Percentiles rank a stretch among this genome's conserved stretches.
phyloP scores from a whole-genome alignment of 345 rosid genomes.

The Boechera retrofracta region DNA sequence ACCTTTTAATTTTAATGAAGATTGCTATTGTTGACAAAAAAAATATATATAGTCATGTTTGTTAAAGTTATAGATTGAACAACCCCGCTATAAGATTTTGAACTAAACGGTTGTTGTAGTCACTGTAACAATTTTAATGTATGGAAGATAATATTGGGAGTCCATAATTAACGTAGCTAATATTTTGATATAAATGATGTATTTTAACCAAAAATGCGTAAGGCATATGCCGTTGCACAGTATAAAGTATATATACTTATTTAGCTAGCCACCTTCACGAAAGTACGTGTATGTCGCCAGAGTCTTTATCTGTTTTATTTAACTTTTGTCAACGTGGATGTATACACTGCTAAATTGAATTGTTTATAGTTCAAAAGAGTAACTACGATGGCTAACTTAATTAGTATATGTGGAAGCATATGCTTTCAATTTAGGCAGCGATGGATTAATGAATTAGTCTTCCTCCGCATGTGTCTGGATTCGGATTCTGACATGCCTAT shows the following conservation, averaged over 20 bases:
- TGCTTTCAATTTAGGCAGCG: conserved; percentile 37
- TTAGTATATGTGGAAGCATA: conserved; percentile 46
- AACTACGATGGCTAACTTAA: conserved; percentile 30
- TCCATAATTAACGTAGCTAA: background rate
- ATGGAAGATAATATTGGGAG: background rate
- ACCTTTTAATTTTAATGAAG: too few relatives aligned
- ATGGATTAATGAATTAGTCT: conserved; percentile 35
- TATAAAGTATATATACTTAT: conserved; percentile 29
- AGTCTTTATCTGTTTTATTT: conserved; percentile 5
- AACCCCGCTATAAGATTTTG: background rate
- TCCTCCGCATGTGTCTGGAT: conserved; percentile 26
- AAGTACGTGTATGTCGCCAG: conserved; percentile 30
- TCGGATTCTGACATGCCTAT: conserved; percentile 37
- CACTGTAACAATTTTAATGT: background rate
- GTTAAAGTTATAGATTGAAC: conserved; percentile 3
- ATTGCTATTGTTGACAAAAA: too few relatives aligned
- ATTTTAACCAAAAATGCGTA: conserved; percentile 10
- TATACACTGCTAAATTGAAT: background rate
- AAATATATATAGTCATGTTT: background rate
- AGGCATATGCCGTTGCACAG: conserved; percentile 18
- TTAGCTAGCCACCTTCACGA: conserved; percentile 31
- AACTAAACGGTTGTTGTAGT: background rate
- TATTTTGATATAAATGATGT: background rate
- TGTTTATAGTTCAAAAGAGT: conserved; percentile 14
- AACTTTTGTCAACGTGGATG: conserved; percentile 26